Evolutionary conservation across 164 flowering plant genomes (phyloP), one percentile per base, ranked within the genome.

Genomic region (Tetrastigma voinierianum): DNA sequence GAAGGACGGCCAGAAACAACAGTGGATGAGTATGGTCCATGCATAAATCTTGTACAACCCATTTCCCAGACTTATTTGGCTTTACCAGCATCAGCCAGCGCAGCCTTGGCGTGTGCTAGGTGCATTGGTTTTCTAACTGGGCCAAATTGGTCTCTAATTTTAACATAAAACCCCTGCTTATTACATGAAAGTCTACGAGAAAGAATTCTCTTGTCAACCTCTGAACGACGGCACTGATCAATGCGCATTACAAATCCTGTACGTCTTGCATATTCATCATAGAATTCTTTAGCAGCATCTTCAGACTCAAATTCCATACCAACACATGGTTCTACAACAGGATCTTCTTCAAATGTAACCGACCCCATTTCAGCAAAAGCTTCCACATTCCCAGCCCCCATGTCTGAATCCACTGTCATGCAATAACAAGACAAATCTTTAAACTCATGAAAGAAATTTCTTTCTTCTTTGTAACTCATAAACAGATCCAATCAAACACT

Each of bases 251-350:
- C 58, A 40, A 70, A 75, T n/a, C 78, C 78, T 9, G 59, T 57
- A n/a, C 62, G 72, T 62, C 59, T 63, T 9, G 78, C 74, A 74
- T 74, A 74, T 44, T 54, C 71, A 58, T 70, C 62, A 47, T 74
- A 74, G 46, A 66, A 74, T 66, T 49, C 60, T 49, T 67, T 70
- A 45, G 77, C 77, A 66, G 70, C 76, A 15, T 73, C 78, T 53
- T 76, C 80, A 24, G 82, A 79, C 1, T 73, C 82, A 71, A 71
- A 74, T 44, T 69, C 77, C 77, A 74, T 74, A 21, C 77, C 77
- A 19, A 70, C 71, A 46, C 59, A 74, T 44, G 78, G 78, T 19
- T 74, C 78, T 40, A 67, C 5, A 17, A 23, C 19, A 51, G 15
- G 52, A 32, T 23, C 65, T n/a, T 53, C 66, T 46, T 64, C 66